Base-by-base conservation (phyloP, 192 early-diverging fungal genomes). In the Linnemannia exigua region DNA sequence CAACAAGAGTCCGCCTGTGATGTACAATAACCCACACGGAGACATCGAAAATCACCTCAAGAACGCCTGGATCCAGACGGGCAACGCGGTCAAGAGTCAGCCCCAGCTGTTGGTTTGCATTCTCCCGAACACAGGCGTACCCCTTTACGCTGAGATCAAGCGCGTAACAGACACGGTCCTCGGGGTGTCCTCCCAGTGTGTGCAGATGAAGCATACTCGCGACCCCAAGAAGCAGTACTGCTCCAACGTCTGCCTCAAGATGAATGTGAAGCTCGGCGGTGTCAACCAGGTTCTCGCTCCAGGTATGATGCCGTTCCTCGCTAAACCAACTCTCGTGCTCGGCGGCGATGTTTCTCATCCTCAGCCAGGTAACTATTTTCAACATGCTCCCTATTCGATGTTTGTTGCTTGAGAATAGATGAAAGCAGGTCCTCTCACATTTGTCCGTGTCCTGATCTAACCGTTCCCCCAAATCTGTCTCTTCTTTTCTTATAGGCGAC, bases 191-290 rank as follows among this genome's bases (percentile, higher is more conserved):
- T 96, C 97, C 28, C 98, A 99, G 89, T 99, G 98, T 83, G 91
- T 98, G 76, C 97, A 96, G 79, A 87, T 92, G 20, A 97, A 94
- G 88, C 94, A 97, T 77, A 90, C 97, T 78, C 91, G 91, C 84
- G 87, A 90, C 19, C 90, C 95, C 46, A 97, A 94, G 87, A 81
- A 92, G 69, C 97, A 99, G 89, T 99, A 99, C 90, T 97, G 96
- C 79, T 97, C 98, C 25, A 99, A 99, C 74, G 93, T 99, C 44
- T 96, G 94, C 76, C 89, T 99, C 66, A 99, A 99, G 90, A 93
- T 98, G 72, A 99, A 99, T 87, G 92, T 94, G 51, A 98, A 99
- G 91, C 91, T 99, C 17, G 96, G 97, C 72, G 97, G 97, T 37
- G 94, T 93, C 89, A 98, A 98, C 89, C 90, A 92, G 31, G 92